These are phyloP conservation scores for Hymenoscyphus fructigenus DNA, from an alignment of 2,329 filamentous ascomycete species.

Conservation along the genomic window DNA sequence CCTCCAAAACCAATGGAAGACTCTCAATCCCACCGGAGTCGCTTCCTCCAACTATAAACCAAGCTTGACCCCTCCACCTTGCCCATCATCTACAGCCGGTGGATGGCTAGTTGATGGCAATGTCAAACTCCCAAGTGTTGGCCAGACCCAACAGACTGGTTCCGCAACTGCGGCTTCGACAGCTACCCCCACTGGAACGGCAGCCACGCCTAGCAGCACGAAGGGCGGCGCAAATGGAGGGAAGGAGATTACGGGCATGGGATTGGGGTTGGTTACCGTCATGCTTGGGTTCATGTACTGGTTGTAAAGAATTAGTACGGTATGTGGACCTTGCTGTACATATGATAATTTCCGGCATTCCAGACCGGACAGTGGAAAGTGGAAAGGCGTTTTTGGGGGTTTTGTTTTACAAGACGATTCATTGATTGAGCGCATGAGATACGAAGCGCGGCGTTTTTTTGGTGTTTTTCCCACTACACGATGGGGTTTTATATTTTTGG, in stretches of 20 bases:
- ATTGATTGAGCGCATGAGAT: slow-evolving; percentile 23
- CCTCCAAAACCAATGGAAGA: slow-evolving; percentile 74
- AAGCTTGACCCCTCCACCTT: slow-evolving; percentile 61
- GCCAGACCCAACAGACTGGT: slow-evolving; percentile 35
- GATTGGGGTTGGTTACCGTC: slow-evolving; percentile 48
- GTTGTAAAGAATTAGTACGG: slow-evolving; percentile 39
- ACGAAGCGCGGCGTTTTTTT: slow-evolving; percentile 28
- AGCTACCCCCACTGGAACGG: slow-evolving; percentile 36
- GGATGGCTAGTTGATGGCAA: slow-evolving; percentile 74
- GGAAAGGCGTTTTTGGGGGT: slow-evolving; percentile 11
- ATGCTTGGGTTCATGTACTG: slow-evolving; percentile 53
- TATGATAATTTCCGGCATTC: neutral
- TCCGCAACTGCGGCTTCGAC: slow-evolving; percentile 22
- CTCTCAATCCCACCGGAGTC: slow-evolving; percentile 67
- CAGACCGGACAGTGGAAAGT: neutral
- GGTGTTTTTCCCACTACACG: neutral
- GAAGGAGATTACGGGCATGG: slow-evolving; percentile 51
- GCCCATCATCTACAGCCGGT: slow-evolving; percentile 66
- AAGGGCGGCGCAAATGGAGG: slow-evolving; percentile 45
- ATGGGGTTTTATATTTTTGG: neutral
- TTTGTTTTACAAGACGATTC: slow-evolving; percentile 16
- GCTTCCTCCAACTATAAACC: slow-evolving; percentile 64
- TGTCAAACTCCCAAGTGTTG: slow-evolving; percentile 67
- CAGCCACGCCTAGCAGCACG: slow-evolving; percentile 38
- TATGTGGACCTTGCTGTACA: neutral